Base-by-base conservation (phyloP, 495 filamentous ascomycete species). In the Trichoderma gamsii region DNA sequence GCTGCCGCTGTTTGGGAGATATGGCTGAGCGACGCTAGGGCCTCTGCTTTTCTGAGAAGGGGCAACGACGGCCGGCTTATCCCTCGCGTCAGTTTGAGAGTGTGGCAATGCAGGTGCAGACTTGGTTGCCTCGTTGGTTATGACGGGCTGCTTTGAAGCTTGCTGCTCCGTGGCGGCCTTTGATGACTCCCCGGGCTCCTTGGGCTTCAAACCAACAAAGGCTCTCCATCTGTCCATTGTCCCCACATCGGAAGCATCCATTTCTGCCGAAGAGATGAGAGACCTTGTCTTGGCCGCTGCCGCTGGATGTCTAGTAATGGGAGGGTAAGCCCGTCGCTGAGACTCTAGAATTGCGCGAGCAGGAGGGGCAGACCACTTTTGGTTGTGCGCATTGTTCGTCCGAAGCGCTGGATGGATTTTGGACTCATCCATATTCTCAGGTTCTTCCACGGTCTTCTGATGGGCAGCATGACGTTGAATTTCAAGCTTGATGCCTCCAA, bases 401-500 rank as follows among this genome's bases (percentile, higher is more conserved):
- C 63, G 63, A 15, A 70, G 13, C 9, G 43, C 29, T 43, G 66
- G 67, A 18, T 67, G 63, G 51, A 64, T 64, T 27, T 68, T 12
- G 6, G 64, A 64, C 35, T 69, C 61, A n/a, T 69, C 65, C 38
- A 41, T 51, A 25, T 68, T 51, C 18, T 25, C n/a, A 18, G 64
- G 56, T 13, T 29, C 32, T 21, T 65, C n/a, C 27, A 70, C 29
- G 4, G 64, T 35, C 15, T 71, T 69, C 56, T 76, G 70, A 13
- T 69, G 51, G 9, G 65, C 49, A 0, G 71, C 69, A 52, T 76
- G 69, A 29, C 71, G 72, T 18, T 72, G 71, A 32, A 71, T 68
- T 43, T 73, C 73, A 11, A 77, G 70, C 49, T 75, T 76, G 52
- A 72, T 46, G 35, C 73, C 73, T 16, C 76, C 74, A 25, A 73